phyloP scores from a whole-genome alignment of 177 flowering plant species.

The Tripterygium wilfordii region DNA sequence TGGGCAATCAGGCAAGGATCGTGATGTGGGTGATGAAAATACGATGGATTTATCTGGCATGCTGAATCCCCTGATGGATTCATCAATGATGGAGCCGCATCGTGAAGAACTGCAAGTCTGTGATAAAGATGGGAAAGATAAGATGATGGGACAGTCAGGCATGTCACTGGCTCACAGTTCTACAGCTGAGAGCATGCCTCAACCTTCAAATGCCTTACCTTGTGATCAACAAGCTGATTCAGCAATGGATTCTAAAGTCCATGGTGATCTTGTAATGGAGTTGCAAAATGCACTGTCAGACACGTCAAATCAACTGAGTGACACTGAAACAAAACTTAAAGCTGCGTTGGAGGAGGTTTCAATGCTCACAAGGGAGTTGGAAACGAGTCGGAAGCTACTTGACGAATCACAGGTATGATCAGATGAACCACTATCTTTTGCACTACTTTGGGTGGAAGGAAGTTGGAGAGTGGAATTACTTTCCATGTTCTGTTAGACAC shows the following conservation, averaged over 20 bases:
- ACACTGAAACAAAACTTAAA: slow-evolving; percentile 63
- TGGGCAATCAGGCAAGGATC: slow-evolving; percentile 33
- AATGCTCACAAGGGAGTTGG: slow-evolving; percentile 64
- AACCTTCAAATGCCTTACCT: slow-evolving; percentile 28
- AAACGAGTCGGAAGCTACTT: slow-evolving; percentile 66
- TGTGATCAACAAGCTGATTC: too few species aligned
- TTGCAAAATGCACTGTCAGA: slow-evolving; percentile 59
- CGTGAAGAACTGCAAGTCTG: slow-evolving; percentile 36
- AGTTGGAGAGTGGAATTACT: too few species aligned
- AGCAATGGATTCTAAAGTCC: slow-evolving; percentile 31
- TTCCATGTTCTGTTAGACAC: too few species aligned
- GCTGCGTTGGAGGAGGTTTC: slow-evolving; percentile 61
- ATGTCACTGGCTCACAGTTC: slow-evolving; percentile 36
- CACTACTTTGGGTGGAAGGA: too few species aligned
- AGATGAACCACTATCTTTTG: too few species aligned
- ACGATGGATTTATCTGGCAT: slow-evolving; percentile 74
- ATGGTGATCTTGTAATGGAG: slow-evolving; percentile 40
- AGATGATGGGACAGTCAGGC: slow-evolving; percentile 30
- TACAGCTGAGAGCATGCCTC: slow-evolving; percentile 48
- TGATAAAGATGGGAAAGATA: slow-evolving; percentile 43
- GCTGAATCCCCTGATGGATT: slow-evolving; percentile 61
- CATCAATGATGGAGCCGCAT: slow-evolving; percentile 71
- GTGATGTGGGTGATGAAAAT: slow-evolving; percentile 75
- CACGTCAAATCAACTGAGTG: slow-evolving; percentile 49
- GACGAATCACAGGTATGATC: slow-evolving; percentile 89